These are phyloP conservation scores for Pyropia yezoensis DNA, from an alignment of 23 red algal genomes.

Conservation along the genomic window DNA sequence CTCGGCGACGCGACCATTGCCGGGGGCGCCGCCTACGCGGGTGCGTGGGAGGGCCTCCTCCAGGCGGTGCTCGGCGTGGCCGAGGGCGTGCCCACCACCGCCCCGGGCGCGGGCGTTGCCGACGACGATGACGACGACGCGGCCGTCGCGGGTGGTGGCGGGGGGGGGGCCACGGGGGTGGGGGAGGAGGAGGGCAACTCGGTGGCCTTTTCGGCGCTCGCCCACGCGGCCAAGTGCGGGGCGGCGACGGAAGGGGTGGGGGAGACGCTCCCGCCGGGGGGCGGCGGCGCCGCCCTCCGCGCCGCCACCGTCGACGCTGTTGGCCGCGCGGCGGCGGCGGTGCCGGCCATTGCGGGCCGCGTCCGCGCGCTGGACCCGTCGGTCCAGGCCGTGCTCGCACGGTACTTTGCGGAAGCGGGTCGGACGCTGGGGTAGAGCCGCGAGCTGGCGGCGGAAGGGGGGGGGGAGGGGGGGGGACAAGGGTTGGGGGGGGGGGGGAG, in stretches of 20 bases:
- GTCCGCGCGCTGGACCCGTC: not conserved
- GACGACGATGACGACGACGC: too few species aligned
- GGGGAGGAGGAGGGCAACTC: conserved; percentile 3
- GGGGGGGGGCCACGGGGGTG: too few species aligned
- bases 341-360: not conserved
- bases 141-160: too few species aligned
- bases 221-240: conserved; percentile 4
- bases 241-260: too few species aligned
- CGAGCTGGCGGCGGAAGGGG: not conserved
- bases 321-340: not conserved
- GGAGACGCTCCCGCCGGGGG: not conserved
- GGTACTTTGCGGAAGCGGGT: not conserved
- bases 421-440: not conserved
- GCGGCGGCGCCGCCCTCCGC: not conserved
- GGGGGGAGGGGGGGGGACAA: too few species aligned
- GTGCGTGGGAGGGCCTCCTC: too few species aligned
- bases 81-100: too few species aligned
- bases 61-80: too few species aligned
- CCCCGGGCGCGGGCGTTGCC: too few species aligned
- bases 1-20: too few species aligned
- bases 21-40: too few species aligned
- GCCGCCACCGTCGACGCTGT: not conserved
- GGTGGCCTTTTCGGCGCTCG: not conserved
- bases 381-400: not conserved
- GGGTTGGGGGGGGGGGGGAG: too few species aligned